A percentile compares a stretch with the other conserved stretches of the same genome.
phyloP scores from a whole-genome alignment of 768 basidiomycete species.

The Boletus insuetus region DNA sequence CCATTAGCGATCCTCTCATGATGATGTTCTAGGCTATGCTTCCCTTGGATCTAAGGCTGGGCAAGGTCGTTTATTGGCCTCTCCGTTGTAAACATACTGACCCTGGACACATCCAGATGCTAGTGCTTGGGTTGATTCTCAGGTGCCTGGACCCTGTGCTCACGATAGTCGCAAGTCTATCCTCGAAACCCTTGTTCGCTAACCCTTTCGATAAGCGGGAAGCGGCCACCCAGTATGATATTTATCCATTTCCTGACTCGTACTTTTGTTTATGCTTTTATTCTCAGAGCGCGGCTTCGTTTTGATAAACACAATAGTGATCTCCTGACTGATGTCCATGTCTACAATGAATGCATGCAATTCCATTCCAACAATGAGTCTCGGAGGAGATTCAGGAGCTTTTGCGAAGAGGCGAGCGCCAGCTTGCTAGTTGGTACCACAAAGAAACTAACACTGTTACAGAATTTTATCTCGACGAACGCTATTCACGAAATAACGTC shows the following conservation, averaged over 20 bases:
- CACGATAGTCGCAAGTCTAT: slow-evolving; percentile 78
- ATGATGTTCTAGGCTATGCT: slow-evolving; percentile 59
- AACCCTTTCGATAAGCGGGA: slow-evolving; percentile 83
- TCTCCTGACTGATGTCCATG: slow-evolving; percentile 76
- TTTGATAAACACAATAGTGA: slow-evolving; percentile 79
- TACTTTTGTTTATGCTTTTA: not conserved
- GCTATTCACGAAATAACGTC: slow-evolving; percentile 76
- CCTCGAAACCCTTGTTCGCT: slow-evolving; percentile 84
- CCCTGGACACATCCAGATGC: slow-evolving; percentile 55
- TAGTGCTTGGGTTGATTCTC: slow-evolving; percentile 82
- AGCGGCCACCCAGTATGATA: slow-evolving; percentile 63
- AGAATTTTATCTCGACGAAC: slow-evolving; percentile 82
- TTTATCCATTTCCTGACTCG: not conserved
- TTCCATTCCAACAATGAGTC: slow-evolving; percentile 52
- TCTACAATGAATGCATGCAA: slow-evolving; percentile 62
- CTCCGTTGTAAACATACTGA: not conserved
- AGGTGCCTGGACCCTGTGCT: slow-evolving; percentile 78
- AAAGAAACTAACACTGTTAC: not conserved
- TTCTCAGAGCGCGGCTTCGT: slow-evolving; percentile 60
- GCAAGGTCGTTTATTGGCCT: slow-evolving; percentile 52
- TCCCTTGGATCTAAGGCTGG: slow-evolving; percentile 85
- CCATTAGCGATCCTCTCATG: not conserved
- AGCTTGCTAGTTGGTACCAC: not conserved
- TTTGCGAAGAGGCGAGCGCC: slow-evolving; percentile 64
- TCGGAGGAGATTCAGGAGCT: slow-evolving; percentile 44